Percentiles rank a stretch among this genome's conserved stretches.
phyloP scores from a whole-genome alignment of 106 monocot species.

The Allium cepa region DNA sequence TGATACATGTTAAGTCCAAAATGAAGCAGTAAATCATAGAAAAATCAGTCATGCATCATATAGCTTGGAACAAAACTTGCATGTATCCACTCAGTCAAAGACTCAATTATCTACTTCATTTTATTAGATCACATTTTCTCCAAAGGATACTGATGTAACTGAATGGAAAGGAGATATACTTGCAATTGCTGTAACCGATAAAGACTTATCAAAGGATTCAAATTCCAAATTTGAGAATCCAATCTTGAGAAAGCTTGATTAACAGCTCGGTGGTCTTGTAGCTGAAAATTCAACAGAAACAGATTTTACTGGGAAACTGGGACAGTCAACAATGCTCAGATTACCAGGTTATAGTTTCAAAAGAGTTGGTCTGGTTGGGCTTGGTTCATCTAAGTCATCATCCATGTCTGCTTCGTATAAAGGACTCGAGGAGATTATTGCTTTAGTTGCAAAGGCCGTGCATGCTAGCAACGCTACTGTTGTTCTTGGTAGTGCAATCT shows the following conservation, averaged over 20 bases:
- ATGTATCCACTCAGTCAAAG: too few relatives aligned
- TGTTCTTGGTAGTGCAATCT: too few relatives aligned
- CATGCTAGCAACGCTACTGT: too few relatives aligned
- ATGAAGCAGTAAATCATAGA: too few relatives aligned
- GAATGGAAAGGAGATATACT: slow-evolving; percentile 94
- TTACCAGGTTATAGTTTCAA: slow-evolving; percentile 67
- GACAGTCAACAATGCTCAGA: slow-evolving; percentile 73
- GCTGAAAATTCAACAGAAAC: slow-evolving; percentile 66
- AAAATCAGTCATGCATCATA: too few relatives aligned
- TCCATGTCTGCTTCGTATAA: too few relatives aligned
- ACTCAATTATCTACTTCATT: too few relatives aligned
- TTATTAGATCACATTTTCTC: slow-evolving; percentile 68
- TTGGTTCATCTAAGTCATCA: slow-evolving; percentile 47
- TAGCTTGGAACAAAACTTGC: too few relatives aligned
- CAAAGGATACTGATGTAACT: slow-evolving; percentile 59
- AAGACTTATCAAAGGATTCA: slow-evolving; percentile 68
- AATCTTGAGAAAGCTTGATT: slow-evolving; percentile 60
- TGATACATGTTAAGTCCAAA: too few relatives aligned
- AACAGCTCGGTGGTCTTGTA: slow-evolving; percentile 57
- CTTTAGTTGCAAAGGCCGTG: too few relatives aligned
- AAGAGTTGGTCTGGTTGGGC: slow-evolving; percentile 59
- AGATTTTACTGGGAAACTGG: slow-evolving; percentile 84
- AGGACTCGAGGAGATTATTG: too few relatives aligned
- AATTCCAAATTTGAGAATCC: slow-evolving; percentile 74
- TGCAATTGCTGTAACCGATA: slow-evolving; percentile 66